A percentile compares a stretch with the other conserved stretches of the same genome.
Evolutionary conservation across 495 filamentous ascomycete species (phyloP).

Genomic region (Thermothielavioides terrestris): DNA sequence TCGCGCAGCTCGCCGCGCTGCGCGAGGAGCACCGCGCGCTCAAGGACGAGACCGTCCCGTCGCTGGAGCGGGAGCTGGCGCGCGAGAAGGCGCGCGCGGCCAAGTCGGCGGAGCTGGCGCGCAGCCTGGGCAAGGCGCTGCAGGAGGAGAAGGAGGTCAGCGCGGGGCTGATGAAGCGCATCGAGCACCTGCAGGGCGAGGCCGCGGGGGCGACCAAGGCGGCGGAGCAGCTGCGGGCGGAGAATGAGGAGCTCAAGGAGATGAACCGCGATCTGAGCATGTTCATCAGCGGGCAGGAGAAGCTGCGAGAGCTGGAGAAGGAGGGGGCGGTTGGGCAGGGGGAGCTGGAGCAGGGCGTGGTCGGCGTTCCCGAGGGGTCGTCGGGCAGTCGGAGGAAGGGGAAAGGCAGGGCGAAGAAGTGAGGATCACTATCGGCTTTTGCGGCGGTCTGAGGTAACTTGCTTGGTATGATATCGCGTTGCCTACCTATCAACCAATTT

Average conservation of each 20-base stretch:
- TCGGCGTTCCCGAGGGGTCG: constrained; percentile 29
- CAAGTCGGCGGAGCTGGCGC: constrained; percentile 65
- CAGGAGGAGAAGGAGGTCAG: constrained; percentile 84
- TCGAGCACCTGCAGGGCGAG: constrained; percentile 57
- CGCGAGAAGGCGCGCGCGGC: constrained; percentile 58
- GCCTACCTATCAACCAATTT: too few relatives aligned
- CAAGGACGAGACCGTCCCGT: constrained; percentile 48
- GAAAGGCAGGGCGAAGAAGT: constrained; percentile 43
- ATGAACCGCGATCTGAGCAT: constrained; percentile 85
- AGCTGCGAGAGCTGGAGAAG: constrained; percentile 59
- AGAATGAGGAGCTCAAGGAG: constrained; percentile 62
- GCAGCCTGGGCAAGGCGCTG: constrained; percentile 65
- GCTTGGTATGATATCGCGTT: too few relatives aligned
- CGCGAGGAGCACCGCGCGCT: constrained; percentile 48
- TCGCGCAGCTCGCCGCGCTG: constrained; percentile 42
- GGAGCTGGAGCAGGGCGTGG: constrained; percentile 43
- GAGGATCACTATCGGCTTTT: neutral
- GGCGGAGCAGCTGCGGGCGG: constrained; percentile 44
- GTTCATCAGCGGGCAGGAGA: constrained; percentile 77
- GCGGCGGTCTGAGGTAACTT: neutral
- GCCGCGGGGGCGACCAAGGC: constrained; percentile 45
- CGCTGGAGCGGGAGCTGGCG: constrained; percentile 60
- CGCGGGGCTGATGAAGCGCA: constrained; percentile 64
- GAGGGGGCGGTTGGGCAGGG: constrained; percentile 53
- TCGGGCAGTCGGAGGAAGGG: constrained; percentile 32